Conservation (phyloP, 2,329 filamentous ascomycete species). For the Curvularia sp. region DNA sequence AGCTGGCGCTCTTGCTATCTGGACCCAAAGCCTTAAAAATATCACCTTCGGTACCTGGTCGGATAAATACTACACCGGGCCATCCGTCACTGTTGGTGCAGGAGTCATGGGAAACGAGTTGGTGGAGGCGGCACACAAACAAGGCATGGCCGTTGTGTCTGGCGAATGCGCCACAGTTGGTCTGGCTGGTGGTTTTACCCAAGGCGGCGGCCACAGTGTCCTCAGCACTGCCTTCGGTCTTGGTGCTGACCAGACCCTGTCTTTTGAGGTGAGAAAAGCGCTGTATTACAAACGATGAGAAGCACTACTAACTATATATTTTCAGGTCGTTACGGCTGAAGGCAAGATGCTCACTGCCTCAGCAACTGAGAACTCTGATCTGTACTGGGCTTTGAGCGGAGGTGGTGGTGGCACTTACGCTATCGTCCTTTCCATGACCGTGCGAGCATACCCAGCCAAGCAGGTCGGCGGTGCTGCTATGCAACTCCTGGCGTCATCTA, state of each 20-base stretch:
- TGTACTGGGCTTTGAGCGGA: constrained; percentile 49
- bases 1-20: constrained; percentile 37
- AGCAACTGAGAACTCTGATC: constrained; percentile 38
- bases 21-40: constrained; percentile 42
- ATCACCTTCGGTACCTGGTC: constrained; percentile 31
- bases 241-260: constrained; percentile 43
- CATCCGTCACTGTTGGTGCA: constrained; percentile 37
- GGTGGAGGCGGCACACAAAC: constrained; percentile 27
- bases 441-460: constrained; percentile 34
- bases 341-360: constrained; percentile 42
- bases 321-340: constrained; percentile 42
- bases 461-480: constrained; percentile 34
- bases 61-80: constrained; percentile 35
- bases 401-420: constrained; percentile 45
- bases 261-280: constrained; percentile 33
- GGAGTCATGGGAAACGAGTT: constrained; percentile 39
- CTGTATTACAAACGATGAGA: background rate
- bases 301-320: constrained; percentile 27
- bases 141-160: constrained; percentile 33
- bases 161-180: constrained; percentile 47
- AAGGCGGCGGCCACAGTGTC: constrained; percentile 43
- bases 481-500: constrained; percentile 28
- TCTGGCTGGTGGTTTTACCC: constrained; percentile 42
- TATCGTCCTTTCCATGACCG: constrained; percentile 40
- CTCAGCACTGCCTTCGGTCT: constrained; percentile 35